Evolutionary conservation across 1,284 basidiomycete species (phyloP), one percentile per base, ranked within the genome.

Genomic region (Leccinum angustisporum): DNA sequence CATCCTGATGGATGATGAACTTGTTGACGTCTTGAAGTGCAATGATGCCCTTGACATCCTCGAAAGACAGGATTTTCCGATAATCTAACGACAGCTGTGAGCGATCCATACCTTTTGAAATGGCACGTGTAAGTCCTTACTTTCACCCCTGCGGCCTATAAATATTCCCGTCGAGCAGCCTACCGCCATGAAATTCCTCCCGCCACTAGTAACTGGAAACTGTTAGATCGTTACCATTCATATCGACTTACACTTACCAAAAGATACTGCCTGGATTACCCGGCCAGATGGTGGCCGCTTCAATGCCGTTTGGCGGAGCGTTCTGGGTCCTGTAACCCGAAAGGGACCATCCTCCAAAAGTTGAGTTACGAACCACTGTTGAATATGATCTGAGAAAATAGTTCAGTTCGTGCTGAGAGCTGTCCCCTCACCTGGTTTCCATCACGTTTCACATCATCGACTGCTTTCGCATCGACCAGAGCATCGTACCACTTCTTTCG

Each of bases 131-230:
- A 68, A 31, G 66, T 54, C 80, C 84, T 56, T 61, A 80, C 81
- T 80, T 62, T 82, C 79, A 40, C 83, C 83, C 52, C 79, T 79
- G 30, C 76, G 75, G 3, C 84, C 83, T 43, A 86, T 81, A 68
- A 86, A 92, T n/a, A 93, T 79, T 2, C 91, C 91, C 25, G 80
- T 76, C 9, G 80, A 74, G 61, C 86, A 87, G 9, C 84, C 86
- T 4, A 88, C 83, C 13, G 81, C 86, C 56, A 92, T 72, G 62
- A 84, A 88, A 57, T 77, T 79, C 62, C 79, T 82, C 2, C 81
- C 81, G 1, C 77, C 79, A 54, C 75, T 79, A 30, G 73, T 85
- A 65, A 64, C 68, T 67, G 57, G 40, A 34, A 54, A 63, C 18
- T 1, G 11, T 64, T 36, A 54, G 0, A 34, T 59, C 27, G 50